Evolutionary conservation across 2,329 filamentous ascomycete species (phyloP), one percentile per base, ranked within the genome.

Genomic region (Akanthomyces dipterigenus): DNA sequence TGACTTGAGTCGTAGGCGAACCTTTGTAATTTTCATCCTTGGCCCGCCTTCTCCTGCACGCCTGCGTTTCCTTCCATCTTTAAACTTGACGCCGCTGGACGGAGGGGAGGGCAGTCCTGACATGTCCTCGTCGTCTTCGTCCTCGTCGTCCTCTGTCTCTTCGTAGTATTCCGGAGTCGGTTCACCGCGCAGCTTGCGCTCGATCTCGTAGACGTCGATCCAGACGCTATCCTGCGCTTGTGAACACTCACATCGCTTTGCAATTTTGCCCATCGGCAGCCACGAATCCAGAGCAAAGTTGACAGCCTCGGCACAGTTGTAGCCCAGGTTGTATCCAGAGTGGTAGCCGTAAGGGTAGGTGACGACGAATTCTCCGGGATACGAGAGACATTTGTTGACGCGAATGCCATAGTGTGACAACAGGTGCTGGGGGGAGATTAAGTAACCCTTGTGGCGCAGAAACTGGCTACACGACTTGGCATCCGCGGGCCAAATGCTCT

Each of bases 321-420:
- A 99, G 18, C 96, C 95, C 42, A 99, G 79, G 68, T 99, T 99
- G 74, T 96, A 99, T 5, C 95, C 95, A 5, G 95, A 99, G 71
- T 99, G 95, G 72, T 99, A 99, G 24, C 95, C 95, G 69, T 98
- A 99, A 0, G 95, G 95, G 71, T 96, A 99, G 0, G 95, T 99
- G 65, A 99, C 96, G 64, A 99, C 92, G 66, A 99, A 99, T 71
- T 99, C 95, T 63, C 95, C 93, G 64, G 96, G 95, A 68, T 96
- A 92, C 55, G 96, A 96, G 14, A 98, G 90, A 64, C 96, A 84
- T 70, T 91, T 93, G 79, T 99, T 99, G 71, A 98, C 96, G 61
- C 90, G 93, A 76, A 99, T 97, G 66, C 91, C 91, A 75, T 90
- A 97, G 68, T 96, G 88, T 62, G 90, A 89, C 67, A 91, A 87